Conservation (phyloP, 345 rosid species). For the Euclidium syriacum region DNA sequence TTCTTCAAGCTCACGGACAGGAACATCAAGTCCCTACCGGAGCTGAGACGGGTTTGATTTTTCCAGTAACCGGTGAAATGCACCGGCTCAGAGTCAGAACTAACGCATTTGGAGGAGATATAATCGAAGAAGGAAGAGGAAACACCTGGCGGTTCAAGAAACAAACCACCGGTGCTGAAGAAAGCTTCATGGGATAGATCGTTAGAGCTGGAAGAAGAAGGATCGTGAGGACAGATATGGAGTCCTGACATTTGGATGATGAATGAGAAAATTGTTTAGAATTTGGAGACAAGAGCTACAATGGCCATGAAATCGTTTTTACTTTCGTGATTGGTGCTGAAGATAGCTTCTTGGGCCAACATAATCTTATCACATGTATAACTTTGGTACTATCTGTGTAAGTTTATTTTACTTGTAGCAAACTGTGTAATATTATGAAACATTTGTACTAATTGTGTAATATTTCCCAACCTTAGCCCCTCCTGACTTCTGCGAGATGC, state of each 20-base stretch:
- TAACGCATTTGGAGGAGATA: constrained; percentile 29
- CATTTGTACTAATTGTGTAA: neutral
- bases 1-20: constrained; percentile 53
- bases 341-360: too few species aligned
- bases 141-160: constrained; percentile 41
- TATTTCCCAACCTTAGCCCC: neutral
- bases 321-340: too few species aligned
- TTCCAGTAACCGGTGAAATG: constrained; percentile 17
- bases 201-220: constrained; percentile 8
- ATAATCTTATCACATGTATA: too few species aligned
- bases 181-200: constrained; percentile 23
- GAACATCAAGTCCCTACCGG: constrained; percentile 21
- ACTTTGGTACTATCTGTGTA: too few species aligned
- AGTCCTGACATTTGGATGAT: constrained; percentile 33
- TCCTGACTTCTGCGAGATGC: neutral
- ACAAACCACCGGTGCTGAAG: constrained; percentile 48
- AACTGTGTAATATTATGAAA: neutral
- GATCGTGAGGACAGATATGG: constrained; percentile 27
- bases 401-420: too few species aligned
- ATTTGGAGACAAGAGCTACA: neutral
- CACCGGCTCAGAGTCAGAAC: constrained; percentile 10
- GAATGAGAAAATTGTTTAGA: neutral
- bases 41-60: constrained; percentile 7
- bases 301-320: too few species aligned
- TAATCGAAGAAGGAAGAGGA: constrained; percentile 42